Evolutionary conservation across 805 yeast genomes (phyloP).

Genomic region (Clavispora asparagi): DNA sequence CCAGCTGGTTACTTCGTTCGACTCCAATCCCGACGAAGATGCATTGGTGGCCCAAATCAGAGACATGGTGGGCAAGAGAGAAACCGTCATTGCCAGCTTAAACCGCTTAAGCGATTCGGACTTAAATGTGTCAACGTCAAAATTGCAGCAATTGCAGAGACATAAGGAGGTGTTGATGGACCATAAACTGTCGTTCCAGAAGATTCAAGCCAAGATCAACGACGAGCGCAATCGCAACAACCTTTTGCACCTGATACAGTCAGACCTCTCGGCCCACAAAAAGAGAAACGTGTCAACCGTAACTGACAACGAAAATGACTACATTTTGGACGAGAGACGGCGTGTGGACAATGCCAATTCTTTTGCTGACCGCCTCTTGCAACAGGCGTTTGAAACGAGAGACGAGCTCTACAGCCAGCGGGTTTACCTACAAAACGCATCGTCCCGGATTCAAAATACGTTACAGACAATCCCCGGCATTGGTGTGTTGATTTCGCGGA

Average conservation of each 20-base stretch:
- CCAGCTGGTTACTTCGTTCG: conserved; percentile 21
- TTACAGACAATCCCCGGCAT: conserved; percentile 78
- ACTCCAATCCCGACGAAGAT: conserved; percentile 18
- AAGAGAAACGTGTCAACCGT: conserved; percentile 24
- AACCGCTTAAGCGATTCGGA: conserved; percentile 51
- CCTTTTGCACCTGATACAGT: conserved; percentile 67
- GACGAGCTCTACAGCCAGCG: conserved; percentile 79
- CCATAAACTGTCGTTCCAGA: conserved; percentile 56
- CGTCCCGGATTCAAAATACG: conserved; percentile 54
- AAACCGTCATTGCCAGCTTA: conserved; percentile 47
- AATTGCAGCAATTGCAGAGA: conserved; percentile 74
- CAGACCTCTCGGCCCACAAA: conserved; percentile 71
- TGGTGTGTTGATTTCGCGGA: conserved; percentile 66
- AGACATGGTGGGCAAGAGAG: conserved; percentile 35
- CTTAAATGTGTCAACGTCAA: conserved; percentile 56
- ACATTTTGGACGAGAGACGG: conserved; percentile 70
- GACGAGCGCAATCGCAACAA: conserved; percentile 78
- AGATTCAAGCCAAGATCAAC: conserved; percentile 52
- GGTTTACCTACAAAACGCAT: conserved; percentile 56
- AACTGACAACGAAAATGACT: conserved; percentile 51
- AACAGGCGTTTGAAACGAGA: conserved; percentile 85
- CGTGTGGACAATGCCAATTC: conserved; percentile 69
- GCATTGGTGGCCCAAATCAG: conserved; percentile 21
- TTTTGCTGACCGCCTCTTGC: conserved; percentile 72
- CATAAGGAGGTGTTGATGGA: conserved; percentile 74